phyloP scores from a whole-genome alignment of 495 filamentous ascomycete species.

The Aspergillus leporis region DNA sequence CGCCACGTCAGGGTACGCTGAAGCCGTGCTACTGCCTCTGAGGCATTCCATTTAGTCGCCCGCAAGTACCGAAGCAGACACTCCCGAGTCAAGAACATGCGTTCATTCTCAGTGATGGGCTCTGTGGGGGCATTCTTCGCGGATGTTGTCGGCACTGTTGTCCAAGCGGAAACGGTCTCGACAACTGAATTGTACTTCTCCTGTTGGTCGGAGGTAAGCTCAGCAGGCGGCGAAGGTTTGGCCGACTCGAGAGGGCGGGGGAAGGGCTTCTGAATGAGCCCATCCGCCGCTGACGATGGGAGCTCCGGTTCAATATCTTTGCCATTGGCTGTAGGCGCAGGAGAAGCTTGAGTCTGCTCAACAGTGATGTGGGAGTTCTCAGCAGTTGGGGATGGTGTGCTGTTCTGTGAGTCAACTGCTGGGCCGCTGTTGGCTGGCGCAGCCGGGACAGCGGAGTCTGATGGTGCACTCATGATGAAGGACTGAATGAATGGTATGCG shows the following conservation, averaged over 20 bases:
- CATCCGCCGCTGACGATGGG: slow-evolving; percentile 46
- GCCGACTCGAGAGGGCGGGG: slow-evolving; percentile 55
- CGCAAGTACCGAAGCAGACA: slow-evolving; percentile 91
- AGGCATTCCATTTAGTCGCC: slow-evolving; percentile 84
- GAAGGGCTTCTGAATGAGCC: slow-evolving; percentile 70
- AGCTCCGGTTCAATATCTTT: slow-evolving; percentile 35
- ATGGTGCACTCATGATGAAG: slow-evolving; percentile 8
- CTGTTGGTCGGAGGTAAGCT: slow-evolving; percentile 75
- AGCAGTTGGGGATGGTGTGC: neutral
- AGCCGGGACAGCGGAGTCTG: slow-evolving; percentile 7
- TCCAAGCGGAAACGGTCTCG: slow-evolving; percentile 65
- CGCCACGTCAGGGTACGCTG: slow-evolving; percentile 83
- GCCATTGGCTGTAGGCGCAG: slow-evolving; percentile 21
- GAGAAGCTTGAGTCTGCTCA: slow-evolving; percentile 1
- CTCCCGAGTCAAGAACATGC: slow-evolving; percentile 86
- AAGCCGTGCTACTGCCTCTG: slow-evolving; percentile 75
- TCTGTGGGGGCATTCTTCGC: slow-evolving; percentile 58
- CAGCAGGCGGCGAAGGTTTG: slow-evolving; percentile 50
- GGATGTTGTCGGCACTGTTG: slow-evolving; percentile 62
- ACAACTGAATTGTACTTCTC: slow-evolving; percentile 78
- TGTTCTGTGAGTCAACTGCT: neutral
- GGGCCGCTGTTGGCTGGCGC: neutral
- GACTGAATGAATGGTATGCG: neutral
- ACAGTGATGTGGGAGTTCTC: neutral
- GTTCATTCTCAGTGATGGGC: slow-evolving; percentile 76